Conservation (phyloP, 164 flowering plant species). For the Cinnamomum micranthum region DNA sequence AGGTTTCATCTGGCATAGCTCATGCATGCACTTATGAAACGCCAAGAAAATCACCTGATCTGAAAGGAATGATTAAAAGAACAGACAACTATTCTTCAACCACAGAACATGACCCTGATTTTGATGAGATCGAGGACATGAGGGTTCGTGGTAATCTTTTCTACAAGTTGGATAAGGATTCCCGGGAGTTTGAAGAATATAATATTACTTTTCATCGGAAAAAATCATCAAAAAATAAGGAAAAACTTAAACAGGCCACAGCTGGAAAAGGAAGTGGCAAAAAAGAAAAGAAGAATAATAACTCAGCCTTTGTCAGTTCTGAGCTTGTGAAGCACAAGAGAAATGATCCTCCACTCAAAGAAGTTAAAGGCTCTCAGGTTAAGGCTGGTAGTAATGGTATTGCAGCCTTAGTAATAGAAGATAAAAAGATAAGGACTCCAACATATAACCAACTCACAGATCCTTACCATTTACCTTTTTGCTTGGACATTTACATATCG, state of each 20-base stretch:
- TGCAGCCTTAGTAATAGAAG: constrained; percentile 7
- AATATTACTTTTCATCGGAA: constrained; percentile 53
- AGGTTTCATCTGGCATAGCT: constrained; percentile 54
- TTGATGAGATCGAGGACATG: constrained; percentile 84
- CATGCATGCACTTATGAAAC: constrained; percentile 33
- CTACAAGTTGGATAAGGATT: constrained; percentile 66
- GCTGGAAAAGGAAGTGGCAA: constrained; percentile 23
- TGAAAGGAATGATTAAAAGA: constrained; percentile 20
- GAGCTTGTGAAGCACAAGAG: constrained; percentile 17
- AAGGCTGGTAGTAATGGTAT: not conserved
- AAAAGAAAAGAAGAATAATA: constrained; percentile 25
- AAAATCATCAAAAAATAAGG: constrained; percentile 30
- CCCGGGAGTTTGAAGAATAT: constrained; percentile 82
- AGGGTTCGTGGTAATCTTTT: constrained; percentile 66
- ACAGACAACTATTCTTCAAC: not conserved
- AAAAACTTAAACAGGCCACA: constrained; percentile 12
- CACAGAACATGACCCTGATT: constrained; percentile 31
- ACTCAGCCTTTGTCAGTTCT: constrained; percentile 7
- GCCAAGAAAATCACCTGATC: not conserved
- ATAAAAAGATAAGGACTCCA: constrained; percentile 48
- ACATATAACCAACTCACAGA: constrained; percentile 79
- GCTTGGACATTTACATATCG: constrained; percentile 75
- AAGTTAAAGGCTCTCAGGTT: not conserved
- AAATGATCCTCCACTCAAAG: not conserved
- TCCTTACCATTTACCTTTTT: constrained; percentile 86